Conservation (phyloP, 192 early-diverging fungal genomes). For the Rhizophagus prolifer region DNA sequence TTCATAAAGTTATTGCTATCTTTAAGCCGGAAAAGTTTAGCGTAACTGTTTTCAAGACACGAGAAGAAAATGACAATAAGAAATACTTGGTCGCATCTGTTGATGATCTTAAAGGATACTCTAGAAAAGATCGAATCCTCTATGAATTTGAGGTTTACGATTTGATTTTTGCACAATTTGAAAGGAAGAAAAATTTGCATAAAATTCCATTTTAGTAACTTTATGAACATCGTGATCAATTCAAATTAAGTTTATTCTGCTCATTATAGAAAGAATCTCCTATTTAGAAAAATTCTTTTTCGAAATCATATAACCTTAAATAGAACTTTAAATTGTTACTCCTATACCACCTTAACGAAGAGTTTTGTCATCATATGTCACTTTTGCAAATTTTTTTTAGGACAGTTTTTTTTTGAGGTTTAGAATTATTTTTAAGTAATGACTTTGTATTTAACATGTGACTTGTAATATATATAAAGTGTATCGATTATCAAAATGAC, state of each 20-base stretch:
- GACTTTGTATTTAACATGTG: no score
- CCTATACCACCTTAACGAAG: no score
- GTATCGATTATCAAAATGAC: neutral
- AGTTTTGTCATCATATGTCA: no score
- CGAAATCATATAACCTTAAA: neutral
- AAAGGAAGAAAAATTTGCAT: neutral
- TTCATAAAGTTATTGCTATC: conserved; percentile 68
- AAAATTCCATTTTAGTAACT: no score
- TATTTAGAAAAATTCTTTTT: no score
- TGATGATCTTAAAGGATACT: conserved; percentile 61
- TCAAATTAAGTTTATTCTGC: no score
- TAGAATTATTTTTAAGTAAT: no score
- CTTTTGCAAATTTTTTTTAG: no score
- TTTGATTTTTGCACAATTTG: conserved; percentile 76
- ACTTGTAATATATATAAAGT: neutral
- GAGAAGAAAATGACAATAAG: conserved; percentile 35
- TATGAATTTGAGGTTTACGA: conserved; percentile 83
- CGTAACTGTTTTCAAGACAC: conserved; percentile 60
- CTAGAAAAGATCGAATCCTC: conserved; percentile 65
- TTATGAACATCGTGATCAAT: no score
- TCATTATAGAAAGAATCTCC: no score
- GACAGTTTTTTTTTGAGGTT: no score
- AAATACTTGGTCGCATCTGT: conserved; percentile 45
- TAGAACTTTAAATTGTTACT: no score
- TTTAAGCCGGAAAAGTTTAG: conserved; percentile 87